phyloP scores from a whole-genome alignment of 2,329 filamentous ascomycete genomes.

The Cladophialophora yegresii region DNA sequence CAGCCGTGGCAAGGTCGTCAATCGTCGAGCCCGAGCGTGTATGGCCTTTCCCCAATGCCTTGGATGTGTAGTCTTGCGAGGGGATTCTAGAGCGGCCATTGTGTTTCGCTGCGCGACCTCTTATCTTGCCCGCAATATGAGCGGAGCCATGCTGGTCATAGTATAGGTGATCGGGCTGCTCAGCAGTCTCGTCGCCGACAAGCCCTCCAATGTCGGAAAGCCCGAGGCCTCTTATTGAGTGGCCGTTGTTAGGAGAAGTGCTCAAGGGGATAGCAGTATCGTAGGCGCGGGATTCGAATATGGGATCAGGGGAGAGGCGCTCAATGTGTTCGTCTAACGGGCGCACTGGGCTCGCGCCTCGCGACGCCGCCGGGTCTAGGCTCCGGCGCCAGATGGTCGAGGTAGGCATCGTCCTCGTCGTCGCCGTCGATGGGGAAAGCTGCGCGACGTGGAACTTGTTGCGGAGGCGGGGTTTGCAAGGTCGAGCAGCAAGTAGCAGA shows the following conservation, averaged over 20 bases:
- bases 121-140: conserved; percentile 30
- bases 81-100: conserved; percentile 9
- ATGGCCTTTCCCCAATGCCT: conserved; percentile 39
- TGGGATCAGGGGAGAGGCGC: conserved; percentile 35
- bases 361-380: conserved; percentile 14
- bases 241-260: conserved; percentile 16
- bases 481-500: conserved; percentile 13
- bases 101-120: conserved; percentile 18
- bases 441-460: conserved; percentile 13
- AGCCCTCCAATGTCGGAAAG: conserved; percentile 25
- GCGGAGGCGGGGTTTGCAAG: conserved; percentile 32
- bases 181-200: conserved; percentile 9
- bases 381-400: conserved; percentile 35
- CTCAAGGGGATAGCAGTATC: conserved; percentile 8
- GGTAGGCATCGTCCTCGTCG: conserved; percentile 34
- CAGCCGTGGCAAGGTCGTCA: conserved; percentile 54
- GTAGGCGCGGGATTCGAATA: conserved; percentile 17
- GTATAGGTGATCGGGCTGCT: conserved; percentile 33
- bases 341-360: conserved; percentile 30
- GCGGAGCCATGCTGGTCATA: conserved; percentile 33
- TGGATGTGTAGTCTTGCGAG: conserved; percentile 8
- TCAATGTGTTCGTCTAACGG: conserved; percentile 31
- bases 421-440: conserved; percentile 14
- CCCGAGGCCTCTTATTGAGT: conserved; percentile 28
- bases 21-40: conserved; percentile 51